Conservation (phyloP, 176 grass and related monocot genomes). For the Rhynchospora breviuscula region DNA sequence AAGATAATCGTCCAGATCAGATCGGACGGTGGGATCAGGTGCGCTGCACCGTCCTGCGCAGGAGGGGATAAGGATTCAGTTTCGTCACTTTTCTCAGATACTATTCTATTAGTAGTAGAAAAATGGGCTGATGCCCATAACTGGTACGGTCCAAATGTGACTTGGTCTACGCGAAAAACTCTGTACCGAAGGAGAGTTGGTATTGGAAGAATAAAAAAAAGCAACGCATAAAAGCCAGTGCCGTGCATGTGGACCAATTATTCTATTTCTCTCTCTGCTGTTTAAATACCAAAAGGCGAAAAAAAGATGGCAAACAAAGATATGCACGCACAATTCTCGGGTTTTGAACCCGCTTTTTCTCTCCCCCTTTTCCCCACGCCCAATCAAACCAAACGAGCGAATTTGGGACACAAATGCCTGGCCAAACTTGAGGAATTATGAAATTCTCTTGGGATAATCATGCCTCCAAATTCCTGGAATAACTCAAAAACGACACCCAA, state of each 20-base stretch:
- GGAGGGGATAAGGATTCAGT: too few relatives aligned
- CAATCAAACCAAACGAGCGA: slow-evolving; percentile 23
- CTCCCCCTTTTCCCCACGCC: slow-evolving; percentile 10
- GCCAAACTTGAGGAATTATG: slow-evolving; percentile 26
- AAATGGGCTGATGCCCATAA: not conserved
- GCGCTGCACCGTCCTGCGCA: too few relatives aligned
- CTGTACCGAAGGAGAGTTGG: not conserved
- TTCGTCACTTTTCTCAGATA: not conserved
- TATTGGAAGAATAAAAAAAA: slow-evolving; percentile 21
- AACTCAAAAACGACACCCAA: not conserved
- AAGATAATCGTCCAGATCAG: too few relatives aligned
- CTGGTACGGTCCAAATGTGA: not conserved
- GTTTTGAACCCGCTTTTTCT: slow-evolving; percentile 10
- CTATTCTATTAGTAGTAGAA: not conserved
- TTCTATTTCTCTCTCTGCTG: not conserved
- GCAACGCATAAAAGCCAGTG: slow-evolving; percentile 1
- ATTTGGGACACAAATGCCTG: slow-evolving; percentile 18
- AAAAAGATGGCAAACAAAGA: slow-evolving; percentile 9
- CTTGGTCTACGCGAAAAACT: not conserved
- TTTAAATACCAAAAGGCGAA: slow-evolving; percentile 15
- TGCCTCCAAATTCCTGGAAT: not conserved
- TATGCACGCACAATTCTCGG: slow-evolving; percentile 21
- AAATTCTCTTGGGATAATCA: slow-evolving; percentile 31
- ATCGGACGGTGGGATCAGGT: too few relatives aligned
- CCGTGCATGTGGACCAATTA: slow-evolving; percentile 20